These are phyloP conservation scores for Yamadazyma sp. DNA, from an alignment of 805 yeast species.

Conservation along the genomic window DNA sequence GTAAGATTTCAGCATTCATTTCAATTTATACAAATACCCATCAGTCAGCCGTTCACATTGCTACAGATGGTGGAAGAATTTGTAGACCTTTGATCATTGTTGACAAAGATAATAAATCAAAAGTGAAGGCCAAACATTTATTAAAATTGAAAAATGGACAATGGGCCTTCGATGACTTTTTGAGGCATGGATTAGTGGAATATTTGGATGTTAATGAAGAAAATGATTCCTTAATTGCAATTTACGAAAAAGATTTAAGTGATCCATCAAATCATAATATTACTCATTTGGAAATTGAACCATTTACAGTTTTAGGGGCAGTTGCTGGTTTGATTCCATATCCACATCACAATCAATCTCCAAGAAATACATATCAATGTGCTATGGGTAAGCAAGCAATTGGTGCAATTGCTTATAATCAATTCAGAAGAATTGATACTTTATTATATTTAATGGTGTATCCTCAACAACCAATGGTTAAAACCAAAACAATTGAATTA, in stretches of 20 bases:
- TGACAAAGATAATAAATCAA: constrained; percentile 58
- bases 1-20: constrained; percentile 84
- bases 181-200: constrained; percentile 83
- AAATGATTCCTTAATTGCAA: constrained; percentile 88
- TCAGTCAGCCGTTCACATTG: constrained; percentile 92
- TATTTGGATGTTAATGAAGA: constrained; percentile 97
- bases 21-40: constrained; percentile 88
- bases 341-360: constrained; percentile 99
- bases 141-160: constrained; percentile 59
- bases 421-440: constrained; percentile 93
- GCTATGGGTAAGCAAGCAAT: constrained; percentile 99
- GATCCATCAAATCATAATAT: constrained; percentile 50
- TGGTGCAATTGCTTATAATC: constrained; percentile 98
- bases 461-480: constrained; percentile 99
- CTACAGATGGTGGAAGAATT: constrained; percentile 98
- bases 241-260: constrained; percentile 59
- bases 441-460: constrained; percentile 93
- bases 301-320: constrained; percentile 88
- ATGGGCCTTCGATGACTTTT: constrained; percentile 88
- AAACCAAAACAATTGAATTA: constrained; percentile 92
- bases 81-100: constrained; percentile 95
- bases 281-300: constrained; percentile 94
- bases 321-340: constrained; percentile 98
- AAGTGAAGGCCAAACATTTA: constrained; percentile 72
- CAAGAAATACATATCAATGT: constrained; percentile 98